Conservation (phyloP, 257 asterid species). For the Eucommia ulmoides region DNA sequence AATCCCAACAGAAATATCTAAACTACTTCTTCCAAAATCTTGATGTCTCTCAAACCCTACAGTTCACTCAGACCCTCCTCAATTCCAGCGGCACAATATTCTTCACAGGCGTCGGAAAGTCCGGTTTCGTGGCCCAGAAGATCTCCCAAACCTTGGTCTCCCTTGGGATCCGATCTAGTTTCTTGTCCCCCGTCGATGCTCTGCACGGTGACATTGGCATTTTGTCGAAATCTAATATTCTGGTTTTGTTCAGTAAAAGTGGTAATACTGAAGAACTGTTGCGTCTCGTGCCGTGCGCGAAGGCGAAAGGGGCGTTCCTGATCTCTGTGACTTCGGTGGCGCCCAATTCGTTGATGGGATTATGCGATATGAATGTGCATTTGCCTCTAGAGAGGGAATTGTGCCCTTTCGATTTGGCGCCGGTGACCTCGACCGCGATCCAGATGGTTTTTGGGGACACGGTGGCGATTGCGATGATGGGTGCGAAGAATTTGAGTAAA, state of each 20-base stretch:
- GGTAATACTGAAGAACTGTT: constrained; percentile 86
- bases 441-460: too few species aligned
- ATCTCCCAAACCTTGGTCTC: too few species aligned
- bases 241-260: constrained; percentile 89
- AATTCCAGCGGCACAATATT: constrained; percentile 61
- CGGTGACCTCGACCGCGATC: too few species aligned
- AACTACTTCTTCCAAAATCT: constrained; percentile 92
- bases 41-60: constrained; percentile 67
- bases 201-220: constrained; percentile 97
- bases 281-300: constrained; percentile 97
- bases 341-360: constrained; percentile 48
- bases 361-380: constrained; percentile 82
- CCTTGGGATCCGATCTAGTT: constrained; percentile 72
- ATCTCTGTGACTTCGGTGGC: constrained; percentile 73
- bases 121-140: constrained; percentile 97
- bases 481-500: too few species aligned
- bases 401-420: too few species aligned
- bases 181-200: constrained; percentile 81
- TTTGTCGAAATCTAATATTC: too few species aligned
- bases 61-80: constrained; percentile 71
- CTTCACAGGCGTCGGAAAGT: constrained; percentile 94
- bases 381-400: too few species aligned
- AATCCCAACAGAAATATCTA: constrained; percentile 78
- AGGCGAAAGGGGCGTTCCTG: constrained; percentile 76
- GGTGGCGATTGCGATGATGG: too few species aligned